Conservation (phyloP, 2,329 filamentous ascomycete species). For the Alternaria hordeiaustralica region DNA sequence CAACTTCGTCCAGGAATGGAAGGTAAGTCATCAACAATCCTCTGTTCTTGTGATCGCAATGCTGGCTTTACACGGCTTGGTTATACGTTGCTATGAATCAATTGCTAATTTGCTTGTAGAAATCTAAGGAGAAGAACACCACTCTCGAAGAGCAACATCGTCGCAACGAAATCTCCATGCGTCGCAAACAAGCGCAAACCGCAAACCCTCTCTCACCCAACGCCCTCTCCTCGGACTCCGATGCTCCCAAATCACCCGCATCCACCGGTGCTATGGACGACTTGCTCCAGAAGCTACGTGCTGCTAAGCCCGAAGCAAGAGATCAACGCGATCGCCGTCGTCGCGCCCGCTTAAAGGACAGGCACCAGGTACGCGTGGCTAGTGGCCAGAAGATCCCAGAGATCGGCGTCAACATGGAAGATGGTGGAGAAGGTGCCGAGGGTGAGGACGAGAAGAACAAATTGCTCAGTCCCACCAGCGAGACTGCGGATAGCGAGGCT, state of each 20-base stretch:
- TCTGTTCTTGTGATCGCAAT: not conserved
- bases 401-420: conserved; percentile 59
- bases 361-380: conserved; percentile 86
- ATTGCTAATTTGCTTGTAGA: conserved; percentile 55
- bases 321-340: conserved; percentile 89
- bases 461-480: conserved; percentile 59
- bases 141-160: conserved; percentile 79
- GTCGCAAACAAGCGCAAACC: conserved; percentile 67
- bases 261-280: conserved; percentile 95
- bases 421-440: conserved; percentile 26
- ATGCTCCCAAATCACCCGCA: conserved; percentile 64
- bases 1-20: conserved; percentile 90
- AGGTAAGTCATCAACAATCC: conserved; percentile 57
- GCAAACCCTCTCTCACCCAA: conserved; percentile 63
- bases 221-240: conserved; percentile 52
- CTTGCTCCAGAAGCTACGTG: conserved; percentile 90
- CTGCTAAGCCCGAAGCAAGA: conserved; percentile 85
- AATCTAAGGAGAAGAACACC: conserved; percentile 91
- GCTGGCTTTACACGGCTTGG: not conserved
- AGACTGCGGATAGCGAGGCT: conserved; percentile 37
- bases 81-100: not conserved
- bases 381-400: conserved; percentile 90
- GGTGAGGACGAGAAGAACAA: conserved; percentile 51
- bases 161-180: conserved; percentile 90
- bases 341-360: conserved; percentile 85